Evolutionary conservation across 495 filamentous ascomycete species (phyloP), one percentile per base, ranked within the genome.

Genomic region (Aspergillus homomorphus): DNA sequence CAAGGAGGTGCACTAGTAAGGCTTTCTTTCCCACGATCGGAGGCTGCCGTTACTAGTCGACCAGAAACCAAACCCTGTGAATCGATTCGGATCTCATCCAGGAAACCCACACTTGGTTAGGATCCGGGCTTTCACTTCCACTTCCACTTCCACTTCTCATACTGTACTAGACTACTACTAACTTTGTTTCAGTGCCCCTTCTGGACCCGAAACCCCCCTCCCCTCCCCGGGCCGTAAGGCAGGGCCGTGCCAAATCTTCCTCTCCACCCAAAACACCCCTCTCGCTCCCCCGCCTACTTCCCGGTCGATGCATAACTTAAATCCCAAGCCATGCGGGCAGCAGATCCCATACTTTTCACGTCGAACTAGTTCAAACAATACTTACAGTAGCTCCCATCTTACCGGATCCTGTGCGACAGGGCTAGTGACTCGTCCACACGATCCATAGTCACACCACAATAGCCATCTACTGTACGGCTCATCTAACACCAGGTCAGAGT

Each of bases 1-100:
- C 30, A 23, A 18, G 23, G 48, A 18, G 48, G 48, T 1, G 23
- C 48, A 28, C 48, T 51, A 51, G 48, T 51, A 38, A 38, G 33
- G 33, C 33, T 38, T 38, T n/a, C n/a, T 14, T 38, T 38, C 33
- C 33, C 33, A 38, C 6, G 33, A 5, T 38, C 33, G 33, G 33
- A 38, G 33, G 2, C 33, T 38, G 33, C 33, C 33, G 33, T 12
- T 38, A 38, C 33, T 38, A 38, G 33, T 51, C 22, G 48, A 51
- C 48, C 48, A 51, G 24, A 51, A 51, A 24, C 19, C 24, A 46
- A 19, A 24, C 18, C 12, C 23, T 14, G 3, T 30, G 14, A 3
- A 21, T 15, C 26, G 15, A 50, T 23, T 50, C 22, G 46, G 46
- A 26, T 50, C 46, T 50, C 46, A 24, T 50, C 46, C 46, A 50